phyloP scores from a whole-genome alignment of 1,284 basidiomycete species.

The Cutaneotrichosporon mucoides region DNA sequence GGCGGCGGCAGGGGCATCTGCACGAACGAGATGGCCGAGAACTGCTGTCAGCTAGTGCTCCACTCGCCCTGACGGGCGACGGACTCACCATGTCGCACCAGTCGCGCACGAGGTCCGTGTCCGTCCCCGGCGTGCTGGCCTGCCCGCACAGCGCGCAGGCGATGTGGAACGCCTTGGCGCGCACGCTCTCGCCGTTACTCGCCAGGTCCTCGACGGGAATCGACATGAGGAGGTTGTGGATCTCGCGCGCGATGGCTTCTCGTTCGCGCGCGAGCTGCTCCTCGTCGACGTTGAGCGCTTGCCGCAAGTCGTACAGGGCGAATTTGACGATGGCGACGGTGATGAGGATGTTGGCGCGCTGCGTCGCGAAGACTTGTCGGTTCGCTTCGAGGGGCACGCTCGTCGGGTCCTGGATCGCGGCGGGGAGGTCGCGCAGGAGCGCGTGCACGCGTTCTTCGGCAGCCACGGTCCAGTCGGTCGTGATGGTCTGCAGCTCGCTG shows the following conservation, averaged over 20 bases:
- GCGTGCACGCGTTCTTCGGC: slow-evolving; percentile 40
- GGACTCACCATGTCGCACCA: slow-evolving; percentile 48
- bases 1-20: slow-evolving; percentile 46
- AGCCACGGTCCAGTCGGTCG: slow-evolving; percentile 23
- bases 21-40: slow-evolving; percentile 46
- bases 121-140: slow-evolving; percentile 26
- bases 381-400: slow-evolving; percentile 20
- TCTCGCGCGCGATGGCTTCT: slow-evolving; percentile 44
- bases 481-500: slow-evolving; percentile 22
- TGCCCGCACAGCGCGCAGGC: slow-evolving; percentile 44
- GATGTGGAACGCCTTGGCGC: slow-evolving; percentile 48
- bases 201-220: slow-evolving; percentile 49
- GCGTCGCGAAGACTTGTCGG: slow-evolving; percentile 41
- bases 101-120: slow-evolving; percentile 44
- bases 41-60: slow-evolving; percentile 22
- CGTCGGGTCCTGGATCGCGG: slow-evolving; percentile 32
- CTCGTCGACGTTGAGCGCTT: slow-evolving; percentile 34
- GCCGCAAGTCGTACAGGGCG: slow-evolving; percentile 43
- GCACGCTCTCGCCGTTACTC: slow-evolving; percentile 47
- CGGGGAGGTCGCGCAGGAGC: slow-evolving; percentile 34
- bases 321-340: slow-evolving; percentile 48
- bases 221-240: slow-evolving; percentile 42
- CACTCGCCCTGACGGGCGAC: too few species aligned
- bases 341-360: slow-evolving; percentile 45
- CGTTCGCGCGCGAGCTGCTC: slow-evolving; percentile 39